Base-by-base conservation (phyloP, 345 rosid species). In the Citrus maxima region DNA sequence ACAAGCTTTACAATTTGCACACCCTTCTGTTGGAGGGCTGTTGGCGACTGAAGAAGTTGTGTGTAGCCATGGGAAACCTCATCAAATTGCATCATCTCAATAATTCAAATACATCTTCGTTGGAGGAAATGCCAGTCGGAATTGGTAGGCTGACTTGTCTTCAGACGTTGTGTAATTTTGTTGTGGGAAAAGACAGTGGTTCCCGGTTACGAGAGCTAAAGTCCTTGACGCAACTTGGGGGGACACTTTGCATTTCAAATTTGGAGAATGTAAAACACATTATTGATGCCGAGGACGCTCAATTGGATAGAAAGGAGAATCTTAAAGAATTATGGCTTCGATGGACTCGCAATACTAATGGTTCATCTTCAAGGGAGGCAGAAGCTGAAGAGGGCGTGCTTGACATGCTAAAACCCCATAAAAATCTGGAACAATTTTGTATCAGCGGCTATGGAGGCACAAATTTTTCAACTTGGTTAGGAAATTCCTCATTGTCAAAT, bases 171-270 rank as follows among this genome's bases (percentile, higher is more conserved):
- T 38, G 42, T 38, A 38, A 38, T 38, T 38, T 38, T 38, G 42
- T 0, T 7, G 42, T 38, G 2, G 42, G 42, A 38, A 7, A 38
- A 7, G 42, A 0, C 10, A 38, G 10, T 38, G 42, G 42, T 7
- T 38, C 42, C 0, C 0, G 10, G 0, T 8, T 38, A 8, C 2
- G 0, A 38, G 42, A 38, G 10, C 42, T 38, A 38, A 38, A 38
- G 42, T 38, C 0, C 0, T 38, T 38, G 42, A 38, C 0, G 10
- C 10, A 8, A 0, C 42, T 38, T 38, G 0, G 0, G 0, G 42
- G 42, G 42, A 8, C 10, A 7, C 42, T 38, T 38, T 0, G 0
- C 10, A 38, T 38, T 38, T 38, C 42, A 38, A 38, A 38, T 0
- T 38, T 38, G 2, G 42, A 38, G 9, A 38, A 38, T 0, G 42